Conservation (phyloP, 371 early-diverging fungal genomes). For the Aphelidium insulamus region DNA sequence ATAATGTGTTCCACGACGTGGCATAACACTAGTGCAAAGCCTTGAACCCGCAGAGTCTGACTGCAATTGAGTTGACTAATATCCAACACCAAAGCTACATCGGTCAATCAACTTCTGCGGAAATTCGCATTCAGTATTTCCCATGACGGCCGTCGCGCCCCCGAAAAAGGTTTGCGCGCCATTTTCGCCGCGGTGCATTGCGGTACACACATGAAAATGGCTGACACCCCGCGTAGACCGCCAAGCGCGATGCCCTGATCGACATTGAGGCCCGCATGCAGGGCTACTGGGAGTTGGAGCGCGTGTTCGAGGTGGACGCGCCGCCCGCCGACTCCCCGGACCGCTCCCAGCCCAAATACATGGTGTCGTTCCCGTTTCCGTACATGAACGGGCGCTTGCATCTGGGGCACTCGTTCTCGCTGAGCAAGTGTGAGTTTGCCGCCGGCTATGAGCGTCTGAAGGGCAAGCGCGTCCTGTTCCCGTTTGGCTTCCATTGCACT, state of each 20-base stretch:
- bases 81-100: too few species aligned
- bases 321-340: constrained; percentile 37
- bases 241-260: constrained; percentile 61
- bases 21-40: too few species aligned
- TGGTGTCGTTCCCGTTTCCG: constrained; percentile 96
- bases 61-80: too few species aligned
- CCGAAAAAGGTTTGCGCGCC: too few species aligned
- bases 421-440: constrained; percentile 95
- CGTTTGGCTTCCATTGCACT: constrained; percentile 98
- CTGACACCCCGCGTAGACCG: too few species aligned
- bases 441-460: constrained; percentile 79
- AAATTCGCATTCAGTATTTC: too few species aligned
- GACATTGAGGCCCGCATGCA: constrained; percentile 56
- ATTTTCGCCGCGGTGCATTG: too few species aligned
- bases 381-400: constrained; percentile 99
- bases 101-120: too few species aligned
- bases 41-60: too few species aligned
- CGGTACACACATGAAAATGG: too few species aligned
- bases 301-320: constrained; percentile 66
- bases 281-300: constrained; percentile 48
- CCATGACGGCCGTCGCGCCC: too few species aligned
- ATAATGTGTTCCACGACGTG: too few species aligned
- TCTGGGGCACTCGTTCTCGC: constrained; percentile 94
- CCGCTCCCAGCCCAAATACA: constrained; percentile 50
- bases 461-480: constrained; percentile 91